Conservation (phyloP, 2,329 filamentous ascomycete species). For the Plenodomus lindquistii region DNA sequence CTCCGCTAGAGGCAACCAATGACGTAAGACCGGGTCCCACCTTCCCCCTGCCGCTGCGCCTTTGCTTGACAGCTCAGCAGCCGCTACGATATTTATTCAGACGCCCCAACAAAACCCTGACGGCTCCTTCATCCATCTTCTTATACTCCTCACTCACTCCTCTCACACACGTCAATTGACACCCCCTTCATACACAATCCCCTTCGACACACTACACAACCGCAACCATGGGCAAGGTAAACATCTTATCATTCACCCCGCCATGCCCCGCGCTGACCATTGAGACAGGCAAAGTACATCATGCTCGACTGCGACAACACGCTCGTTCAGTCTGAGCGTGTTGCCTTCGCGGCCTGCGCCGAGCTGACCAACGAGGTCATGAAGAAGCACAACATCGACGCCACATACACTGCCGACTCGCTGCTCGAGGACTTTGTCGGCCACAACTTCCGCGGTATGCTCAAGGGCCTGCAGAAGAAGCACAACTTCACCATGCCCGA, state of each 20-base stretch:
- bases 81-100: constrained; percentile 30
- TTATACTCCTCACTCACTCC: constrained; percentile 7
- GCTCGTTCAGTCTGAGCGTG: constrained; percentile 85
- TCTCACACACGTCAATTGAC: constrained; percentile 22
- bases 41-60: constrained; percentile 16
- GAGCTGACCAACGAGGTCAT: constrained; percentile 87
- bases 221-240: constrained; percentile 40
- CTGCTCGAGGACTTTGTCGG: constrained; percentile 88
- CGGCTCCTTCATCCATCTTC: constrained; percentile 10
- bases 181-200: constrained; percentile 11
- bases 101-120: constrained; percentile 26
- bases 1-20: constrained; percentile 17
- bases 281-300: constrained; percentile 51
- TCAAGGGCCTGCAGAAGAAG: constrained; percentile 73
- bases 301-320: constrained; percentile 76
- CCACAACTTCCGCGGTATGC: constrained; percentile 94
- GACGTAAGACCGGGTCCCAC: constrained; percentile 23
- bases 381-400: constrained; percentile 63
- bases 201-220: constrained; percentile 10
- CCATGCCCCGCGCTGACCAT: constrained; percentile 23
- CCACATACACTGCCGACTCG: constrained; percentile 75
- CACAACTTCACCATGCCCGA: constrained; percentile 71
- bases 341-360: constrained; percentile 90
- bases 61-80: constrained; percentile 32
- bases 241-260: constrained; percentile 15